phyloP scores from a whole-genome alignment of 2,329 filamentous ascomycete genomes.

The Cryphonectria naterciae region DNA sequence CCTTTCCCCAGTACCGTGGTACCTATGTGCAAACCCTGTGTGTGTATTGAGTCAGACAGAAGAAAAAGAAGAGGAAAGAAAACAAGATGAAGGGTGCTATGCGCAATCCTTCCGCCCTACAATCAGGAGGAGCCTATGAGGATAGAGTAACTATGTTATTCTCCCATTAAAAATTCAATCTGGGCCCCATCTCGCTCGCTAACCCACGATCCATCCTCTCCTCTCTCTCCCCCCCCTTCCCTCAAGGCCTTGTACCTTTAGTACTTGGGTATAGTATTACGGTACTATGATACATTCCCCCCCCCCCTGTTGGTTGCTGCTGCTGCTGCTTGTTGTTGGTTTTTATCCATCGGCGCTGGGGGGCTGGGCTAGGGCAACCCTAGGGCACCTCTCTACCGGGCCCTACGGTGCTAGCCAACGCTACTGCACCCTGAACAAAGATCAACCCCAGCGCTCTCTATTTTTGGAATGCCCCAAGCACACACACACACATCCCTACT shows the following conservation, averaged over 20 bases:
- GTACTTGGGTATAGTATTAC: background rate
- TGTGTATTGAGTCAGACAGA: background rate
- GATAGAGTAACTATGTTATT: background rate
- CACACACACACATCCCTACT: too few relatives aligned
- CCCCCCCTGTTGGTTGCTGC: background rate
- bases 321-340: too few relatives aligned
- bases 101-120: background rate
- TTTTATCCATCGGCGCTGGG: background rate
- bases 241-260: background rate
- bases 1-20: background rate
- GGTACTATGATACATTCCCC: background rate
- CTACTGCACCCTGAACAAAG: constrained; percentile 24
- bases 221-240: too few relatives aligned
- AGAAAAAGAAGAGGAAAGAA: background rate
- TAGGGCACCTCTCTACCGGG: constrained; percentile 5
- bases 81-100: background rate
- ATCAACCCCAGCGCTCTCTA: constrained; percentile 15
- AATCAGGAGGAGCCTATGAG: background rate
- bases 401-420: constrained; percentile 27
- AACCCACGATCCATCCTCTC: background rate
- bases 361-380: background rate
- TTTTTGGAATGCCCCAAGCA: constrained; percentile 18
- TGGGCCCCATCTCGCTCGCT: background rate
- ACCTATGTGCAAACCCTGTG: background rate
- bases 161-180: background rate